phyloP scores from a whole-genome alignment of 768 basidiomycete genomes.

The Termitomyces sp. region DNA sequence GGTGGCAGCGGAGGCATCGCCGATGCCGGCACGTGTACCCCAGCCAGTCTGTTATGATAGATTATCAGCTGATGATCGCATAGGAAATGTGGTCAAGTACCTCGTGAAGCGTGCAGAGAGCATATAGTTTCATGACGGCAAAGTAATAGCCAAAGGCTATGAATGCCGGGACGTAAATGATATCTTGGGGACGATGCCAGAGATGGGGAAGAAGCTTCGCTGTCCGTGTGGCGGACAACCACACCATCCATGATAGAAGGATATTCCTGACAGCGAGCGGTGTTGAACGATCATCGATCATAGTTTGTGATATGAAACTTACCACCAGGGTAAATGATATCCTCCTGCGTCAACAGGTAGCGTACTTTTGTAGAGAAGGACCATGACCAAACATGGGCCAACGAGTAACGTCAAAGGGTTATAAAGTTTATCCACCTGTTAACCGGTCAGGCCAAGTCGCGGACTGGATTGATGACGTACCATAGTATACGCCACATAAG shows the following conservation, averaged over 20 bases:
- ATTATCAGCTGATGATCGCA: not conserved
- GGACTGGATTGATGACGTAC: slow-evolving; percentile 45
- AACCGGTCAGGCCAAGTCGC: not conserved
- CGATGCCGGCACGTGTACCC: slow-evolving; percentile 94
- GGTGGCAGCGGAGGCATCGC: slow-evolving; percentile 74
- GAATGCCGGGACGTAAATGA: slow-evolving; percentile 82
- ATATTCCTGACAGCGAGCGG: slow-evolving; percentile 50
- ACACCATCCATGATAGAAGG: slow-evolving; percentile 58
- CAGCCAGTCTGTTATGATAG: slow-evolving; percentile 63
- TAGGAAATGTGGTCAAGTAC: slow-evolving; percentile 22
- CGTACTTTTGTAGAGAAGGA: slow-evolving; percentile 76
- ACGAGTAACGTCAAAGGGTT: slow-evolving; percentile 84
- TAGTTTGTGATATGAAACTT: slow-evolving; percentile 20
- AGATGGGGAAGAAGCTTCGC: slow-evolving; percentile 82
- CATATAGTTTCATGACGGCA: slow-evolving; percentile 92
- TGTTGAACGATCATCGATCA: not conserved
- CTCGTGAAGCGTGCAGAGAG: slow-evolving; percentile 86
- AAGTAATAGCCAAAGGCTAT: slow-evolving; percentile 93
- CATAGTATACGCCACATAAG: slow-evolving; percentile 93
- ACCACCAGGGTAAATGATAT: slow-evolving; percentile 83
- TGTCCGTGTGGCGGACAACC: slow-evolving; percentile 68
- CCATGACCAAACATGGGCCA: slow-evolving; percentile 75
- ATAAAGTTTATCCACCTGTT: slow-evolving; percentile 78
- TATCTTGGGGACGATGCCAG: slow-evolving; percentile 69
- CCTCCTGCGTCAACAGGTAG: slow-evolving; percentile 61